A percentile compares a stretch with the other conserved stretches of the same genome.
Conservation (phyloP, 192 early-diverging fungal species). For the Diversispora epigaea region DNA sequence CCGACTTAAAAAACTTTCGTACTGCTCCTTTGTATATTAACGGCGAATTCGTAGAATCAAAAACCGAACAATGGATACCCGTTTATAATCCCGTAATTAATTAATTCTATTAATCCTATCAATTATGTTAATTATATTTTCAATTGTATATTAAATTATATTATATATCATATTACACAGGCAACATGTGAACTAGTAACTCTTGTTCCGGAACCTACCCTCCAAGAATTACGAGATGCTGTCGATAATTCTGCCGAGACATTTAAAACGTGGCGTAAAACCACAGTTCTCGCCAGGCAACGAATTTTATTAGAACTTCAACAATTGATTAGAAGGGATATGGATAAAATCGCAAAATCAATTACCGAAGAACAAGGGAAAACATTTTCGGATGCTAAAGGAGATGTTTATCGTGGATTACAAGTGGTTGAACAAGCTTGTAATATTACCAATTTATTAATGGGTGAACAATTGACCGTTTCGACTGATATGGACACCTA, state of each 20-base stretch:
- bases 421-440: conserved; percentile 89
- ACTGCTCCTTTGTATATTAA: conserved; percentile 79
- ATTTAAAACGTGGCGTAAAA: conserved; percentile 85
- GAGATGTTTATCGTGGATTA: conserved; percentile 87
- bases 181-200: conserved; percentile 90
- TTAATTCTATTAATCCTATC: neutral
- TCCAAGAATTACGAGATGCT: conserved; percentile 77
- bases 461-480: conserved; percentile 84
- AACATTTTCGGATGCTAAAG: conserved; percentile 86
- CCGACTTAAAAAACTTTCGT: neutral
- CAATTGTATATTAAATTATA: neutral
- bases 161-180: conserved; percentile 36
- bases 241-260: conserved; percentile 69
- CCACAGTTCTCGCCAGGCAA: conserved; percentile 80
- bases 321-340: conserved; percentile 76
- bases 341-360: conserved; percentile 73
- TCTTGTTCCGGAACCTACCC: conserved; percentile 85
- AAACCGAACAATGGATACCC: conserved; percentile 82
- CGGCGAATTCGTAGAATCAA: conserved; percentile 89
- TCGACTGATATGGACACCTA: conserved; percentile 95
- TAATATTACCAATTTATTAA: conserved; percentile 72
- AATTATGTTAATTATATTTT: neutral
- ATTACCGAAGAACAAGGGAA: conserved; percentile 93
- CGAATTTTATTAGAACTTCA: conserved; percentile 91
- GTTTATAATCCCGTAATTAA: conserved; percentile 82